A percentile compares a stretch with the other conserved stretches of the same genome.
Evolutionary conservation across 805 yeast species (phyloP).

Genomic region (Myxozyma udenii): DNA sequence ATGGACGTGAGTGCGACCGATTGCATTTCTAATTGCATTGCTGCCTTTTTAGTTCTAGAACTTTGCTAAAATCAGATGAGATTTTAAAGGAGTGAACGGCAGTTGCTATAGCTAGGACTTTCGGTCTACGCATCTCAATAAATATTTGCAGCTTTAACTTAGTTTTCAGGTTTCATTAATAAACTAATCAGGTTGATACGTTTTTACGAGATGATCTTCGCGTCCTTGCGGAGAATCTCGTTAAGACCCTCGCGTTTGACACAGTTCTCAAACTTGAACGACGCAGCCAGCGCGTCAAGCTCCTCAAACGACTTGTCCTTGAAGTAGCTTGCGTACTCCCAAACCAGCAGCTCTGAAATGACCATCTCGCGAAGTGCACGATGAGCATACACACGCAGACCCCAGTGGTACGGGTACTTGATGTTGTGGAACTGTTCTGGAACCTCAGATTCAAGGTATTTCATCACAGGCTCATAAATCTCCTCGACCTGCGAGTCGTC

Average conservation of each 20-base stretch:
- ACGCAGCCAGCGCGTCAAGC: slow-evolving; percentile 51
- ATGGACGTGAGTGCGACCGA: too few species aligned
- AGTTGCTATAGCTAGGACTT: too few species aligned
- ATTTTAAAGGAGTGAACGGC: too few species aligned
- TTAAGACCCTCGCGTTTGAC: slow-evolving; percentile 46
- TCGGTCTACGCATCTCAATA: too few species aligned
- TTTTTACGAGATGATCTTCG: too few species aligned
- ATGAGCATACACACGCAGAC: slow-evolving; percentile 40
- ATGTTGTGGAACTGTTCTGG: slow-evolving; percentile 45
- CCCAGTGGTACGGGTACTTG: slow-evolving; percentile 46
- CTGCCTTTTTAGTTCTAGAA: too few species aligned
- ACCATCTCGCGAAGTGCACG: slow-evolving; percentile 47
- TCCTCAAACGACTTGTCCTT: slow-evolving; percentile 46
- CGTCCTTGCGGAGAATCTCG: slow-evolving; percentile 2
- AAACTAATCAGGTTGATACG: too few species aligned
- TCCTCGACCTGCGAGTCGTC: slow-evolving; percentile 44
- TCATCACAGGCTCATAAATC: slow-evolving; percentile 41
- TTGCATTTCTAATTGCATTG: too few species aligned
- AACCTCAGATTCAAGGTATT: slow-evolving; percentile 42
- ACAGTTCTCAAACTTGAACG: slow-evolving; percentile 50
- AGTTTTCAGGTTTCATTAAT: too few species aligned
- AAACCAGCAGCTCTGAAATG: slow-evolving; percentile 45
- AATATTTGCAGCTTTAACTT: too few species aligned
- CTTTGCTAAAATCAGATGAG: too few species aligned
- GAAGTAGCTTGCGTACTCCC: slow-evolving; percentile 48